A percentile compares a stretch with the other conserved stretches of the same genome.
phyloP scores from a whole-genome alignment of 345 rosid genomes.

The Iberis pinnata region DNA sequence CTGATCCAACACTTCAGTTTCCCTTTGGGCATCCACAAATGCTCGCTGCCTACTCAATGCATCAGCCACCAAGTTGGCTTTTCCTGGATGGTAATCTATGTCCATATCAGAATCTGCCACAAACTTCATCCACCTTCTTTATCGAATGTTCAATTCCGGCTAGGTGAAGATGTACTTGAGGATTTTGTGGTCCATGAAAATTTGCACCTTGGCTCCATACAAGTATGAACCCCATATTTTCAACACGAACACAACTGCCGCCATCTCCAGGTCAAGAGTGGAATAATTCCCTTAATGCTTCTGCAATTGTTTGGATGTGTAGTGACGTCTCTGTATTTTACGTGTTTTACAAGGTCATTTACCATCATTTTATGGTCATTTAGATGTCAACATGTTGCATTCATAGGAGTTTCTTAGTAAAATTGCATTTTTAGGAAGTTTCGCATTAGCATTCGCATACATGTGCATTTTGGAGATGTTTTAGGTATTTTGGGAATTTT shows the following conservation, averaged over 20 bases:
- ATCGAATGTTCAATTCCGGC: neutral
- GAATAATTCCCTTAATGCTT: neutral
- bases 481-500: too few relatives aligned
- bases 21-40: too few relatives aligned
- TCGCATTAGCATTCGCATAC: too few relatives aligned
- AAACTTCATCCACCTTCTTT: neutral
- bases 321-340: too few relatives aligned
- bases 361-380: too few relatives aligned
- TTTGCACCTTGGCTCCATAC: neutral
- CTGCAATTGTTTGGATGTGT: neutral
- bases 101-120: neutral
- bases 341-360: too few relatives aligned
- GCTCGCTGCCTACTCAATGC: neutral
- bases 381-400: too few relatives aligned
- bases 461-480: too few relatives aligned
- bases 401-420: too few relatives aligned
- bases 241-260: neutral
- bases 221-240: neutral
- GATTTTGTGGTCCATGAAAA: neutral
- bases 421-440: too few relatives aligned
- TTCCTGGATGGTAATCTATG: neutral
- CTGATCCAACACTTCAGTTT: too few relatives aligned
- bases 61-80: neutral
- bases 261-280: neutral
- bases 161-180: neutral